Conservation (phyloP, 495 filamentous ascomycete genomes). For the Sphaerosporella brunnea region DNA sequence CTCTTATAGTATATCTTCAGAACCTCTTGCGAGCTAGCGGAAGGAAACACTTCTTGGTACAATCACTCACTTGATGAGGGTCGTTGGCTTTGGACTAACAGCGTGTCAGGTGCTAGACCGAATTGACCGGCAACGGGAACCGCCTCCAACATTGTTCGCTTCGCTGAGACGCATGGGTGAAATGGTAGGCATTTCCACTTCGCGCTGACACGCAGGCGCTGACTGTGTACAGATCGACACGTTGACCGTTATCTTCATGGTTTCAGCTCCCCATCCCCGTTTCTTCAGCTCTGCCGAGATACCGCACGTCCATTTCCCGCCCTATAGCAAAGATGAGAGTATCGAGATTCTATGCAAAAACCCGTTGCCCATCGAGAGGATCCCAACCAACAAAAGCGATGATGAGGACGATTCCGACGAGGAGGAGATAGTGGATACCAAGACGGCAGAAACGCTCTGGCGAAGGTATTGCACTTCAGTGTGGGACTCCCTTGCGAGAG, state of each 20-base stretch:
- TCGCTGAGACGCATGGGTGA: conserved; percentile 64
- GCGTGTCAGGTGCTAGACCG: conserved; percentile 45
- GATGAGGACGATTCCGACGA: conserved; percentile 18
- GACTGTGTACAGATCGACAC: conserved; percentile 50
- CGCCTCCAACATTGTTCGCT: conserved; percentile 62
- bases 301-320: conserved; percentile 67
- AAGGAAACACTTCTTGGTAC: conserved; percentile 22
- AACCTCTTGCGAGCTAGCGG: conserved; percentile 35
- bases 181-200: conserved; percentile 35
- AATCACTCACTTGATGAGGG: neutral
- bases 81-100: neutral
- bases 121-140: conserved; percentile 75
- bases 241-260: conserved; percentile 60
- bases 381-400: conserved; percentile 11
- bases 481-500: conserved; percentile 52
- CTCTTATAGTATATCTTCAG: conserved; percentile 51
- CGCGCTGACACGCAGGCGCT: too few relatives aligned
- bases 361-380: conserved; percentile 33
- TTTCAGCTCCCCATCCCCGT: conserved; percentile 51
- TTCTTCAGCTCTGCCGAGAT: conserved; percentile 53
- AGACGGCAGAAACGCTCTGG: conserved; percentile 34
- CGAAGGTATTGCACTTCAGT: conserved; percentile 54
- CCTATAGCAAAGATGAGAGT: conserved; percentile 65
- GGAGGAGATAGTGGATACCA: conserved; percentile 12
- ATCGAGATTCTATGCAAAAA: conserved; percentile 47